Conservation (phyloP, 805 yeast genomes). For the Priceomyces carsonii region DNA sequence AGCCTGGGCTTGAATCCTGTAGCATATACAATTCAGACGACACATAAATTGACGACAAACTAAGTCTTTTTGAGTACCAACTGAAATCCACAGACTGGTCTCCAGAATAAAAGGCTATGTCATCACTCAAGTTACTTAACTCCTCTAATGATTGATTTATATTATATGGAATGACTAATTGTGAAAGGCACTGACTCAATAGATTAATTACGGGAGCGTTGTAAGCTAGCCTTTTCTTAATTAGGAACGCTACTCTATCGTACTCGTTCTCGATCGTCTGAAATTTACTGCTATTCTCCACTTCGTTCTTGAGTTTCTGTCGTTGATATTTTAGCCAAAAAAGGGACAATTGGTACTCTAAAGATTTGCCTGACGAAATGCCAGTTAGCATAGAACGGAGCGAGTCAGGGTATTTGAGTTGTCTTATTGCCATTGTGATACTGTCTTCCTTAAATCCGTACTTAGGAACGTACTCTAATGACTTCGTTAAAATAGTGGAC, state of each 20-base stretch:
- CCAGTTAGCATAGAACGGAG: slow-evolving; percentile 43
- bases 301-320: slow-evolving; percentile 32
- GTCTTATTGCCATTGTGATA: slow-evolving; percentile 49
- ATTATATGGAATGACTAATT: slow-evolving; percentile 66
- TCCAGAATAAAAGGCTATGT: slow-evolving; percentile 75
- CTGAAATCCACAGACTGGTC: slow-evolving; percentile 79
- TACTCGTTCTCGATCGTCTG: slow-evolving; percentile 35
- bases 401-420: slow-evolving; percentile 52
- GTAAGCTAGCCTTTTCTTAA: slow-evolving; percentile 50
- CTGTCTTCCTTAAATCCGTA: slow-evolving; percentile 53
- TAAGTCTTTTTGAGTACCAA: slow-evolving; percentile 88
- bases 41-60: slow-evolving; percentile 69
- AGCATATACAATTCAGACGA: slow-evolving; percentile 79
- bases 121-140: slow-evolving; percentile 77
- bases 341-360: slow-evolving; percentile 58
- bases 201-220: slow-evolving; percentile 50
- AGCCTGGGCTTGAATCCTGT: slow-evolving; percentile 63
- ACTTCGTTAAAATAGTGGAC: slow-evolving; percentile 38
- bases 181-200: slow-evolving; percentile 54
- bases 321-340: slow-evolving; percentile 49
- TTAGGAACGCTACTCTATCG: slow-evolving; percentile 44
- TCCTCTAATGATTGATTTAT: slow-evolving; percentile 59
- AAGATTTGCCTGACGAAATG: slow-evolving; percentile 41
- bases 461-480: slow-evolving; percentile 46
- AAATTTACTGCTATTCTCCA: slow-evolving; percentile 28